Evolutionary conservation across 2,329 filamentous ascomycete genomes (phyloP).

Genomic region (Uncinocarpus reesii): DNA sequence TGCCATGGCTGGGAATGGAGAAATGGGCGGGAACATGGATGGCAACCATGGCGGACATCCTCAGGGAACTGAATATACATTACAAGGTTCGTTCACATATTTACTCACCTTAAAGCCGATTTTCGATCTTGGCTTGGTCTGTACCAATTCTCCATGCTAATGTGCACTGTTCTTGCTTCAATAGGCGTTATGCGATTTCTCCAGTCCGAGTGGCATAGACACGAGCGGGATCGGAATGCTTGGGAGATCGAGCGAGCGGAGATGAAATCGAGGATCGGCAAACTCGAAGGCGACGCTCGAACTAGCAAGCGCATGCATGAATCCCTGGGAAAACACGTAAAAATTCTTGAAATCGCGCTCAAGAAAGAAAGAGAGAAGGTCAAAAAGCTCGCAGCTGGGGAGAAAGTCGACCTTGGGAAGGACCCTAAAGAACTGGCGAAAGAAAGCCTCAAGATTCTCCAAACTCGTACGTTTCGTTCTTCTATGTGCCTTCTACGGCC

Average conservation of each 20-base stretch:
- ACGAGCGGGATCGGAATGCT: conserved; percentile 92
- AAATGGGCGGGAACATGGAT: conserved; percentile 39
- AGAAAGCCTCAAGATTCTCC: conserved; percentile 34
- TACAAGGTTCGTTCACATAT: conserved; percentile 49
- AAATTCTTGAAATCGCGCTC: conserved; percentile 77
- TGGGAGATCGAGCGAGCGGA: conserved; percentile 99
- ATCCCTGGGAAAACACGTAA: conserved; percentile 79
- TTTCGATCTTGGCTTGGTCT: neutral
- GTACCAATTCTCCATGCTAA: conserved; percentile 18
- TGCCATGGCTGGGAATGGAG: conserved; percentile 49
- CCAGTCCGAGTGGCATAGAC: conserved; percentile 97
- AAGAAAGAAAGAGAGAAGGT: conserved; percentile 69
- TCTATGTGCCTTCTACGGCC: conserved; percentile 12
- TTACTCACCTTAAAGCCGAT: neutral
- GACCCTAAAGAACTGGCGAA: conserved; percentile 39
- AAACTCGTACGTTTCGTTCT: conserved; percentile 26
- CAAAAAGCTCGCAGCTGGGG: conserved; percentile 43
- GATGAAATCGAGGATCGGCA: conserved; percentile 95
- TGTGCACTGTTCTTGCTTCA: conserved; percentile 10
- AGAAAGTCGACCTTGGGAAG: conserved; percentile 40
- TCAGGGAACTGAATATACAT: conserved; percentile 59
- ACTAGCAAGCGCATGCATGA: conserved; percentile 82
- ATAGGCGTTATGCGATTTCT: conserved; percentile 97
- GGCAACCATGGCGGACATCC: conserved; percentile 40
- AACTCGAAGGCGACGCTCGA: conserved; percentile 78